Evolutionary conservation across 2,329 filamentous ascomycete genomes (phyloP), one percentile per base, ranked within the genome.

Genomic region (Pyricularia grisea): DNA sequence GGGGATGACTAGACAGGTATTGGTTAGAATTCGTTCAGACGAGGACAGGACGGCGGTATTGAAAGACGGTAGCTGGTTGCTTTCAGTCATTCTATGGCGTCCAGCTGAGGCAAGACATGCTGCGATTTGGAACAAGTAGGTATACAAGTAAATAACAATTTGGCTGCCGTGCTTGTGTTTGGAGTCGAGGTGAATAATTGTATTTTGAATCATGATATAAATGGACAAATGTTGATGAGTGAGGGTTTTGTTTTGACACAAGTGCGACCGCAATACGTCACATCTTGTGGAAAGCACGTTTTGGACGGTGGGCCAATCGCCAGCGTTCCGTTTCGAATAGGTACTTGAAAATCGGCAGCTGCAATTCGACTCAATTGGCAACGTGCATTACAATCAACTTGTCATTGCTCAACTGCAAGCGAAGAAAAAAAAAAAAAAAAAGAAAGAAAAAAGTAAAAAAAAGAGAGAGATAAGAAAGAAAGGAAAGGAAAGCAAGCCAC

Each of bases 251-350:
- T 50, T 50, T 50, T 20, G n/a, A 50, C 42, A 11, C 42, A 50
- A 50, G 17, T 50, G 42, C 42, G 42, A 50, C 42, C 17, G 42
- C 17, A 50, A 42, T 42, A 66, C 65, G 65, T 66, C 65, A 66
- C 65, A 25, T 6, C 25, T 23, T 25, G 65, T 36, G 31, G n/a
- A 23, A 66, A 66, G 65, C 65, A 66, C 65, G 65, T 66, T 66
- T 65, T 66, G 23, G 31, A 25, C 65, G n/a, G n/a, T 23, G 20
- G 30, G 65, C 65, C 65, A 66, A 66, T 66, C 65, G 36, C n/a
- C 23, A 31, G 5, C n/a, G 31, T 66, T 36, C 20, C 42, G 42
- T 50, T 50, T 50, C 42, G 42, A 33, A 65, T 65, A 33, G 64
- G 36, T n/a, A 33, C 20, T 12, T 17, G 28, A 27, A 50, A 42